These are phyloP conservation scores for Scedosporium boydii DNA, from an alignment of 2,329 filamentous ascomycete species.

Conservation along the genomic window DNA sequence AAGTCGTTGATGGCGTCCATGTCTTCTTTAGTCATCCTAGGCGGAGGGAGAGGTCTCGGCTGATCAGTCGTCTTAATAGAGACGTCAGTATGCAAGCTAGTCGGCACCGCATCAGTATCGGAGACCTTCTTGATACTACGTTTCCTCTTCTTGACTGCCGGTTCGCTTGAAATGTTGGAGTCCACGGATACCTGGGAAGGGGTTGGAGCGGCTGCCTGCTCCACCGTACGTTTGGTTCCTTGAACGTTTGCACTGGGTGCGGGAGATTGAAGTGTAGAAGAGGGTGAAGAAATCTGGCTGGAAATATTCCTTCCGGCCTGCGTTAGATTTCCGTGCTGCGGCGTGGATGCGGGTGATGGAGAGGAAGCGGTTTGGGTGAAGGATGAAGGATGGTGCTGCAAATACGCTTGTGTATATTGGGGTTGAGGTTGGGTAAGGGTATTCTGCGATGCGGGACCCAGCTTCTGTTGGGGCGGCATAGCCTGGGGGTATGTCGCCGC, in stretches of 20 bases:
- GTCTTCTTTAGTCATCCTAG: constrained; percentile 13
- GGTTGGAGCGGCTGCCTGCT: constrained; percentile 13
- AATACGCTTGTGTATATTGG: not conserved
- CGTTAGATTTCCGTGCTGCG: not conserved
- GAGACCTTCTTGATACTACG: constrained; percentile 23
- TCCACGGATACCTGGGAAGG: constrained; percentile 12
- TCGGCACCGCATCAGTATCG: constrained; percentile 18
- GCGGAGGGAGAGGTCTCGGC: not conserved
- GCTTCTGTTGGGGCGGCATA: constrained; percentile 13
- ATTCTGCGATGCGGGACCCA: constrained; percentile 7
- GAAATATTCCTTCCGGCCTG: not conserved
- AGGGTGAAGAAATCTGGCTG: not conserved
- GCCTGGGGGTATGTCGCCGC: constrained; percentile 15
- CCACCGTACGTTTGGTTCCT: constrained; percentile 11
- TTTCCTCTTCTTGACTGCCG: constrained; percentile 28
- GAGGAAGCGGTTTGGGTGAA: not conserved
- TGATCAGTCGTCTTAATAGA: not conserved
- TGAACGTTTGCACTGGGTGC: constrained; percentile 16
- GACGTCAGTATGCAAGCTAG: not conserved
- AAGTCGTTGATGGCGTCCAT: constrained; percentile 25
- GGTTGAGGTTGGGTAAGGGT: not conserved
- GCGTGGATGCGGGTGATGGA: not conserved
- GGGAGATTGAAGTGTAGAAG: constrained; percentile 4
- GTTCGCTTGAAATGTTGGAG: constrained; percentile 14
- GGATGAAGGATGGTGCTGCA: constrained; percentile 3